These are phyloP conservation scores for Beta lomatogona DNA, from an alignment of 179 eudicot species.

Conservation along the genomic window DNA sequence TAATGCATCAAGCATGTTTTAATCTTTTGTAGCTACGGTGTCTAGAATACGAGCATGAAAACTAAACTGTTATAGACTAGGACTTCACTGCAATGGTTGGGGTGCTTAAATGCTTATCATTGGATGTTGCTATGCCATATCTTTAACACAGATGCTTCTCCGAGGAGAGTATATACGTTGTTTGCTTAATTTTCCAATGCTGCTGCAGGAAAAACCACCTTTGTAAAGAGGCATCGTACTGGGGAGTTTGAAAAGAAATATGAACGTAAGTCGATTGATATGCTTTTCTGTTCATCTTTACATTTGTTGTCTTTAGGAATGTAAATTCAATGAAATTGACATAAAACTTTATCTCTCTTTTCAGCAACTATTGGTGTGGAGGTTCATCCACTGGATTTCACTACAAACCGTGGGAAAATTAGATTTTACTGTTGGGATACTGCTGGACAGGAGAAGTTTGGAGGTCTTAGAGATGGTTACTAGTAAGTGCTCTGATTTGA, in stretches of 20 bases:
- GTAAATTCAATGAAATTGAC: neutral
- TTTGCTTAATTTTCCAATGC: neutral
- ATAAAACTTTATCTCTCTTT: neutral
- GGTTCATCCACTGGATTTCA: conserved; percentile 63
- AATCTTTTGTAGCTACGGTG: neutral
- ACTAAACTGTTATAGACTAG: neutral
- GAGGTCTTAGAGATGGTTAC: conserved; percentile 62
- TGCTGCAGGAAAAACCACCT: conserved; percentile 55
- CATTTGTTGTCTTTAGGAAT: neutral
- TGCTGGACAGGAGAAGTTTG: conserved; percentile 72
- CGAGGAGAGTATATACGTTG: neutral
- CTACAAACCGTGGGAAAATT: conserved; percentile 48
- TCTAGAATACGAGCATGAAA: neutral
- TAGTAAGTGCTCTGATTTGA: conserved; percentile 39
- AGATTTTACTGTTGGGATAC: conserved; percentile 73
- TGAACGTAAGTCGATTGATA: conserved; percentile 41
- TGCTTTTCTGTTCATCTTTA: neutral
- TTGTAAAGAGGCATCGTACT: conserved; percentile 56
- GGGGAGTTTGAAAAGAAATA: conserved; percentile 68
- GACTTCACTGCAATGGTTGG: neutral
- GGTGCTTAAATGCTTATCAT: neutral
- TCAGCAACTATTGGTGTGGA: conserved; percentile 71
- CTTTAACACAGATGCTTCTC: neutral
- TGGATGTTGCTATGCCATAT: neutral
- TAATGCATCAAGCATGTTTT: neutral